These are phyloP conservation scores for Beauveria sp. DNA, from an alignment of 2,329 filamentous ascomycete species.

Conservation along the genomic window DNA sequence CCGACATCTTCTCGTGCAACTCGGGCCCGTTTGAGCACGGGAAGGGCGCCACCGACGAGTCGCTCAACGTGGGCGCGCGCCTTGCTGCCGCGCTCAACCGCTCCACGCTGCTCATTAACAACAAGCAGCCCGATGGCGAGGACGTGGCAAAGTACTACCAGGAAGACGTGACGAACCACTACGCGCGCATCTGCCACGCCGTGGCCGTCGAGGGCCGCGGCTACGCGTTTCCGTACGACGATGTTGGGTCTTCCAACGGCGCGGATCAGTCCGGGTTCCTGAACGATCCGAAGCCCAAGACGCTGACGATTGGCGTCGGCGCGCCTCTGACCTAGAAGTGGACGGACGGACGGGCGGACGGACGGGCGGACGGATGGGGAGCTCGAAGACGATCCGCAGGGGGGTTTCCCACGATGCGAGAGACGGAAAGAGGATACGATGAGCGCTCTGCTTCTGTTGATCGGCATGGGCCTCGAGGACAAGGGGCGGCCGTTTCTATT, in stretches of 20 bases:
- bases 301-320: slow-evolving; percentile 51
- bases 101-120: slow-evolving; percentile 52
- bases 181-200: slow-evolving; percentile 56
- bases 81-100: slow-evolving; percentile 70
- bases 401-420: background rate
- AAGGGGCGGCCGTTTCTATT: too few relatives aligned
- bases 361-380: background rate
- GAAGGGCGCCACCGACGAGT: slow-evolving; percentile 33
- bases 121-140: slow-evolving; percentile 46
- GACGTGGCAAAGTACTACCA: slow-evolving; percentile 44
- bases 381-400: background rate
- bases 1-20: slow-evolving; percentile 45
- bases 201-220: slow-evolving; percentile 51
- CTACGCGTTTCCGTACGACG: slow-evolving; percentile 67
- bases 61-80: slow-evolving; percentile 62
- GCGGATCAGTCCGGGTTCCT: slow-evolving; percentile 56
- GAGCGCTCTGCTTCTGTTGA: too few relatives aligned
- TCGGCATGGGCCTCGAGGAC: too few relatives aligned
- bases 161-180: slow-evolving; percentile 54
- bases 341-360: background rate
- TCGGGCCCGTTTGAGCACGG: slow-evolving; percentile 48
- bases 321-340: slow-evolving; percentile 20
- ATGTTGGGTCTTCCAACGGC: slow-evolving; percentile 49
- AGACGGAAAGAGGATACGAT: too few relatives aligned
- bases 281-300: slow-evolving; percentile 45